Percentiles rank a stretch among this genome's conserved stretches.
These are phyloP conservation scores for Saururus chinensis DNA, from an alignment of 164 flowering plant species.

Conservation along the genomic window DNA sequence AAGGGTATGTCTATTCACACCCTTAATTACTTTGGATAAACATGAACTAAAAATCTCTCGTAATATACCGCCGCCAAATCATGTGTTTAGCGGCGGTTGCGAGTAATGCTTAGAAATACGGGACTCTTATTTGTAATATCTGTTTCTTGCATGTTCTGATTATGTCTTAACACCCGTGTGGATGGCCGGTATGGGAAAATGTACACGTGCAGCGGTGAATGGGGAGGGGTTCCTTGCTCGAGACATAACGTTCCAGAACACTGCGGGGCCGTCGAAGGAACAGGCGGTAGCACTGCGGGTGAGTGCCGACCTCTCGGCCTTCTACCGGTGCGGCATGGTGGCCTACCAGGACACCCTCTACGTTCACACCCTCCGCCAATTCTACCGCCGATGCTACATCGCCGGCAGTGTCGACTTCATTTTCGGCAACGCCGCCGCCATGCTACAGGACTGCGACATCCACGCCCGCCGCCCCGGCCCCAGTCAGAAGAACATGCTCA, in stretches of 20 bases:
- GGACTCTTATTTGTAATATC: too few relatives aligned
- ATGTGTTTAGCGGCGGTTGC: too few relatives aligned
- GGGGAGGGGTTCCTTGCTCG: constrained; percentile 60
- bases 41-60: too few relatives aligned
- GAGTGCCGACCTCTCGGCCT: constrained; percentile 66
- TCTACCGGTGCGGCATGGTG: constrained; percentile 57
- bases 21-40: too few relatives aligned
- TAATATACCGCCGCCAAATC: too few relatives aligned
- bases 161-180: too few relatives aligned
- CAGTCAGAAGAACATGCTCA: constrained; percentile 63
- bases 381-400: constrained; percentile 43
- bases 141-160: too few relatives aligned
- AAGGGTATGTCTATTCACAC: too few relatives aligned
- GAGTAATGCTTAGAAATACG: too few relatives aligned
- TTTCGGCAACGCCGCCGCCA: constrained; percentile 66
- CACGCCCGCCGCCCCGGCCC: constrained; percentile 56
- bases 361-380: constrained; percentile 71
- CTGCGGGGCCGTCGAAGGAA: constrained; percentile 78
- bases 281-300: constrained; percentile 88
- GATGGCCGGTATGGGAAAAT: too few relatives aligned
- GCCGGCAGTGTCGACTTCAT: constrained; percentile 79
- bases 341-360: constrained; percentile 90
- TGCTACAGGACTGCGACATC: constrained; percentile 61
- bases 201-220: constrained; percentile 63
- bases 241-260: constrained; percentile 71